Evolutionary conservation across 192 early-diverging fungal genomes (phyloP).

Genomic region (Linnemannia schmuckeri): DNA sequence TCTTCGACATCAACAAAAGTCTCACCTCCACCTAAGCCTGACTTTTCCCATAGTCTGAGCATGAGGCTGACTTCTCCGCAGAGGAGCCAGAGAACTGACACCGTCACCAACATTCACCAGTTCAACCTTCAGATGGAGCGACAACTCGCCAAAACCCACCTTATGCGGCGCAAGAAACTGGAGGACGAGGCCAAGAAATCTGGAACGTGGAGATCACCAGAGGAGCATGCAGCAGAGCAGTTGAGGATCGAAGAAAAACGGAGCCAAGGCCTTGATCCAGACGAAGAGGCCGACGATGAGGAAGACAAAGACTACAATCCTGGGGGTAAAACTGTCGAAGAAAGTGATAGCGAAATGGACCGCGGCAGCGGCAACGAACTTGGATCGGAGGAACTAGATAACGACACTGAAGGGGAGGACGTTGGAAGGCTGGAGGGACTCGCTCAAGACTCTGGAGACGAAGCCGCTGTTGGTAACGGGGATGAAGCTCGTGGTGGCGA

Average conservation of each 20-base stretch:
- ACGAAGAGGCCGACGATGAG: constrained; percentile 18
- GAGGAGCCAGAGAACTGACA: neutral
- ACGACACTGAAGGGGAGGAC: neutral
- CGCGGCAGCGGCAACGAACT: constrained; percentile 9
- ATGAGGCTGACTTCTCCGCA: neutral
- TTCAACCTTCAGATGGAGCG: constrained; percentile 32
- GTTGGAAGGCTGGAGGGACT: neutral
- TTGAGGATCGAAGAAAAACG: constrained; percentile 27
- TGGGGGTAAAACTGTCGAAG: constrained; percentile 2
- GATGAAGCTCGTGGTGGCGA: neutral
- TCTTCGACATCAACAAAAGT: neutral
- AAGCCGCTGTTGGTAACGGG: neutral
- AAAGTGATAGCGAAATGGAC: constrained; percentile 10
- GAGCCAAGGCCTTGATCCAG: constrained; percentile 19
- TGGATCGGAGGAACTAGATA: constrained; percentile 9
- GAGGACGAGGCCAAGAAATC: constrained; percentile 32
- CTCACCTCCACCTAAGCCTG: constrained; percentile 5
- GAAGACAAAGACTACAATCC: neutral
- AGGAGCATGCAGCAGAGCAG: constrained; percentile 38
- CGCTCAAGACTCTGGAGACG: neutral
- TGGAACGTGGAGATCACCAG: constrained; percentile 31
- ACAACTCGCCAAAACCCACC: constrained; percentile 21
- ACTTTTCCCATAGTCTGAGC: neutral
- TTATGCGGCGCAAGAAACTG: constrained; percentile 19
- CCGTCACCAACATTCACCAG: neutral